These are phyloP conservation scores for Magnolia officinalis DNA, from an alignment of 164 flowering plant genomes.

Conservation along the genomic window DNA sequence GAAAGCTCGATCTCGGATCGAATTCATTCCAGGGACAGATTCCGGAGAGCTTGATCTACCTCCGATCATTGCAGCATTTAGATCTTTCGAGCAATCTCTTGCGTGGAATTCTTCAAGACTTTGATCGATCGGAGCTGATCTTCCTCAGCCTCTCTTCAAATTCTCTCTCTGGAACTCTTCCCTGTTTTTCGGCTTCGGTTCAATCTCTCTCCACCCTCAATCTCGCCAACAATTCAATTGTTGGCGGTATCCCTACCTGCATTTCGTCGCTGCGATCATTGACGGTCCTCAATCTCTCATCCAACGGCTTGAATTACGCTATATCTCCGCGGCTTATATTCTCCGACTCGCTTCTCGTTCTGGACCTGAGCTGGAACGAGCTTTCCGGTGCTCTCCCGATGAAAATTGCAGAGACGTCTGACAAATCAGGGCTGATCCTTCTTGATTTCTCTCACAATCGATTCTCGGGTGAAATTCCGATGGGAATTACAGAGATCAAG, in stretches of 20 bases:
- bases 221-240: slow-evolving; percentile 57
- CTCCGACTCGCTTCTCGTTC: slow-evolving; percentile 53
- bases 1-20: slow-evolving; percentile 45
- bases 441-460: slow-evolving; percentile 78
- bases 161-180: slow-evolving; percentile 65
- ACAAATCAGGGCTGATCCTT: slow-evolving; percentile 69
- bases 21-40: slow-evolving; percentile 55
- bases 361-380: slow-evolving; percentile 77
- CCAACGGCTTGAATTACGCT: slow-evolving; percentile 46
- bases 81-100: slow-evolving; percentile 59
- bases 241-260: slow-evolving; percentile 85
- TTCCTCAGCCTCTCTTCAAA: slow-evolving; percentile 57
- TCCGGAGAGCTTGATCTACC: slow-evolving; percentile 50
- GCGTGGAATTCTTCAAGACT: slow-evolving; percentile 50
- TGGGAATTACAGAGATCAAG: slow-evolving; percentile 64
- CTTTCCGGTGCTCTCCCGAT: slow-evolving; percentile 71
- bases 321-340: slow-evolving; percentile 72
- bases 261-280: slow-evolving; percentile 48
- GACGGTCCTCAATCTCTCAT: slow-evolving; percentile 62
- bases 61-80: slow-evolving; percentile 48
- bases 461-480: slow-evolving; percentile 71
- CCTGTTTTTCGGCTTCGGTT: slow-evolving; percentile 56
- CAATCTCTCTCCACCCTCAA: slow-evolving; percentile 53
- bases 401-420: slow-evolving; percentile 49
- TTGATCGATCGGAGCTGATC: slow-evolving; percentile 43